Evolutionary conservation across 306 rosid genomes (phyloP).

Genomic region (Dryas drummondii): DNA sequence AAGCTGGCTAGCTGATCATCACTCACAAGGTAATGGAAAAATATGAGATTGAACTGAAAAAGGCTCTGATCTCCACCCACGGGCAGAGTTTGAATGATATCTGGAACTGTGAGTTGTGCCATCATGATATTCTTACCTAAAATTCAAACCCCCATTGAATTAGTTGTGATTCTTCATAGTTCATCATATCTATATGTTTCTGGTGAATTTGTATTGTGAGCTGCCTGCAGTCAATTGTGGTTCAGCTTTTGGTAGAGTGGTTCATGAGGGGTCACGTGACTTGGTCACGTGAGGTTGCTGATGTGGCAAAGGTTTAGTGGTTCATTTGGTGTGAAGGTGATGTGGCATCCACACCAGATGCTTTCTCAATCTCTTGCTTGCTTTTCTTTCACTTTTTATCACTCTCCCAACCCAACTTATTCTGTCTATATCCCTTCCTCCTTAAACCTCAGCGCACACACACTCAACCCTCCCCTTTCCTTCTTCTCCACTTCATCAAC

Average conservation of each 20-base stretch:
- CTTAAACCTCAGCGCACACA: conserved; percentile 21
- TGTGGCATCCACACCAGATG: conserved; percentile 50
- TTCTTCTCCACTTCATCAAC: conserved; percentile 22
- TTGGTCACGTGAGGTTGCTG: conserved; percentile 23
- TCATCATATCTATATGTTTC: not conserved
- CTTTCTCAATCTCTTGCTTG: not conserved
- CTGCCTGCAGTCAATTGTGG: not conserved
- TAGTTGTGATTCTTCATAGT: not conserved
- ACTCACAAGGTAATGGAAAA: not conserved
- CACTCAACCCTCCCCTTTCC: conserved; percentile 16
- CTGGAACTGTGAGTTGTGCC: not conserved
- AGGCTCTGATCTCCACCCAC: not conserved
- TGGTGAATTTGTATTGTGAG: not conserved
- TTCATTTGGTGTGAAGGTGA: conserved; percentile 29
- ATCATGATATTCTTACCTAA: not conserved
- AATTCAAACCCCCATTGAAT: not conserved
- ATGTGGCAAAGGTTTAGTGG: conserved; percentile 36
- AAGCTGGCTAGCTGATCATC: not conserved
- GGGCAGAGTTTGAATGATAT: not conserved
- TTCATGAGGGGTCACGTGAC: conserved; percentile 31
- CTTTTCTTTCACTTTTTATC: conserved; percentile 23
- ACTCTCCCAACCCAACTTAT: conserved; percentile 8
- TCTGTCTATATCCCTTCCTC: conserved; percentile 21
- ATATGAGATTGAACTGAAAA: no score
- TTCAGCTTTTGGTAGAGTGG: not conserved